Evolutionary conservation across 2,329 filamentous ascomycete species (phyloP).

Genomic region (Colletotrichum neosansevieriae): DNA sequence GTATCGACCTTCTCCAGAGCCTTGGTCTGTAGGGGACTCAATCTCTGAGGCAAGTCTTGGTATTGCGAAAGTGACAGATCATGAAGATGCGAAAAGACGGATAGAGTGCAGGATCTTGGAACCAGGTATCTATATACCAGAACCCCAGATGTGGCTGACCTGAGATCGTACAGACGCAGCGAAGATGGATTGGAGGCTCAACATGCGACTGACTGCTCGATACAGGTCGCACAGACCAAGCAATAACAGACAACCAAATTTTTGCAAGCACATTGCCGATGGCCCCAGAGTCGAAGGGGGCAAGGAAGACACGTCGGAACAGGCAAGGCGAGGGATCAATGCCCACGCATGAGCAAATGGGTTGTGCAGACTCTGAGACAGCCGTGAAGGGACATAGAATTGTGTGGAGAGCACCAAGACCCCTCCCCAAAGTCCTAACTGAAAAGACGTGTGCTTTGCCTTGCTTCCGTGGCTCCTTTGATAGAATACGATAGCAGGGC

Average conservation of each 20-base stretch:
- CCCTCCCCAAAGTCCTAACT: slow-evolving; percentile 43
- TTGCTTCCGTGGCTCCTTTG: slow-evolving; percentile 25
- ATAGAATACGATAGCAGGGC: slow-evolving; percentile 29
- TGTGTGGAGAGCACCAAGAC: slow-evolving; percentile 50
- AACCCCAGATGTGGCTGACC: slow-evolving; percentile 45
- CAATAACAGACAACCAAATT: slow-evolving; percentile 29
- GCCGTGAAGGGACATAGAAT: slow-evolving; percentile 52
- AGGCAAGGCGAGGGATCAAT: slow-evolving; percentile 40
- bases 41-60: not conserved
- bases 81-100: slow-evolving; percentile 34
- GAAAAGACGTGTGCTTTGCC: slow-evolving; percentile 38
- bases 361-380: slow-evolving; percentile 61
- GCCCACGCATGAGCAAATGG: slow-evolving; percentile 46
- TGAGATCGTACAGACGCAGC: slow-evolving; percentile 48
- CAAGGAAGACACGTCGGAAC: slow-evolving; percentile 44
- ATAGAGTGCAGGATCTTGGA: slow-evolving; percentile 48
- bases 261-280: slow-evolving; percentile 30
- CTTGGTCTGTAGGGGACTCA: not conserved
- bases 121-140: slow-evolving; percentile 54
- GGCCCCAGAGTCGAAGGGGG: slow-evolving; percentile 16
- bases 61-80: slow-evolving; percentile 13
- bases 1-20: not conserved
- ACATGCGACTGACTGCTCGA: slow-evolving; percentile 34
- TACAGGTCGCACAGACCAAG: slow-evolving; percentile 38
- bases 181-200: slow-evolving; percentile 43